Conservation (phyloP, 1,284 basidiomycete species). For the Ustilago trichophora region DNA sequence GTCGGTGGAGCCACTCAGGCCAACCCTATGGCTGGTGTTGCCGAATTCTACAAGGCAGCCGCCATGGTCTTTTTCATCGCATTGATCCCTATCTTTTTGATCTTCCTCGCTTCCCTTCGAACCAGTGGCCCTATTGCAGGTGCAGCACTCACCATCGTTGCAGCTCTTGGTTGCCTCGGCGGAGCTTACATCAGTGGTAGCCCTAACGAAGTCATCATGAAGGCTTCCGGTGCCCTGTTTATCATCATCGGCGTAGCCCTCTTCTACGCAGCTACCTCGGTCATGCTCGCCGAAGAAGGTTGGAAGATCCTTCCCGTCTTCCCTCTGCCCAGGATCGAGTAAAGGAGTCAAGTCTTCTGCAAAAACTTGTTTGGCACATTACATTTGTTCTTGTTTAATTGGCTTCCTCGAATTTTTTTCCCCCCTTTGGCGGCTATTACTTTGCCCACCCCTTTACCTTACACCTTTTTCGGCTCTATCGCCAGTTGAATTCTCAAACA, state of each 20-base stretch:
- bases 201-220: slow-evolving; percentile 13
- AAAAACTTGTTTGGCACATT: too few species aligned
- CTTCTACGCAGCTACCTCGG: slow-evolving; percentile 36
- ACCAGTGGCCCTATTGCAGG: slow-evolving; percentile 30
- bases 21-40: slow-evolving; percentile 10
- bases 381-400: too few species aligned
- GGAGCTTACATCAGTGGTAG: slow-evolving; percentile 28
- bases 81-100: slow-evolving; percentile 50
- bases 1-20: slow-evolving; percentile 4
- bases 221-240: slow-evolving; percentile 43
- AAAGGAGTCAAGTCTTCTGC: too few species aligned
- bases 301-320: slow-evolving; percentile 45
- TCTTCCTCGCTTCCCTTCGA: slow-evolving; percentile 42
- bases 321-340: slow-evolving; percentile 47
- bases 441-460: too few species aligned
- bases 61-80: slow-evolving; percentile 41
- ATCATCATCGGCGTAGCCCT: slow-evolving; percentile 38
- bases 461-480: too few species aligned
- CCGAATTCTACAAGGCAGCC: slow-evolving; percentile 29
- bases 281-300: slow-evolving; percentile 52
- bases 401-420: too few species aligned
- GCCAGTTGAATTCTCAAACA: too few species aligned
- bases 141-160: slow-evolving; percentile 33
- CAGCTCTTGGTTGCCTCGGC: slow-evolving; percentile 38
- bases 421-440: too few species aligned